Base-by-base conservation (phyloP, 2,329 filamentous ascomycete species). In the Paecilomyces dactylethromorphus region DNA sequence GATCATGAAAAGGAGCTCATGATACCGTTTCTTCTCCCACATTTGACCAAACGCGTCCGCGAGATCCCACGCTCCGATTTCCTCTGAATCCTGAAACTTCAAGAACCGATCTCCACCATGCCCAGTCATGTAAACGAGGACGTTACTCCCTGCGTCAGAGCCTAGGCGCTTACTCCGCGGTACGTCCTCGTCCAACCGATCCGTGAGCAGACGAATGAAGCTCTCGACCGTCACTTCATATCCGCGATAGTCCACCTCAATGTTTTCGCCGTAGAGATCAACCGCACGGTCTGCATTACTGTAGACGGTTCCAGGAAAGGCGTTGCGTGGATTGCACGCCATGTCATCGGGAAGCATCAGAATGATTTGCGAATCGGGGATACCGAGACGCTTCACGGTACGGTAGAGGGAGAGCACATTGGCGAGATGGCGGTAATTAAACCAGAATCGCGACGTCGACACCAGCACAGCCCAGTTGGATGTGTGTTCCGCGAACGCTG, bases 301-400 rank as follows among this genome's bases (percentile, higher is more conserved):
- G 83, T 97, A 99, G 31, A 99, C 94, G 56, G 92, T 97, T 56
- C 94, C 94, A 0, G 94, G 92, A 74, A 99, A 99, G 55, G 92
- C 92, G 74, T 99, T 99, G 69, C 94, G 91, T 32, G 94, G 94
- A 77, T 99, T 99, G 82, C 94, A 99, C 45, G 94, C 94, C 91
- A 99, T 97, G 79, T 99, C 94, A 75, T 99, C 94, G 22, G 94
- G 94, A n/a, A 99, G 86, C 92, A 99, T 97, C 65, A 99, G 89
- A 73, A 99, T 97, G 77, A 99, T 99, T 74, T 99, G 94, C 56
- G 91, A 96, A 77, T 99, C 94, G 35, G 94, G 94, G 60, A 99
- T 99, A 54, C 94, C 94, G 39, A 99, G 87, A 12, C 94, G 90
- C 80, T 99, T 99, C 63, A 99, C 94, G 59, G 94, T 99, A 59